These are phyloP conservation scores for Fusarium tricinctum DNA, from an alignment of 2,329 filamentous ascomycete species.

Conservation along the genomic window DNA sequence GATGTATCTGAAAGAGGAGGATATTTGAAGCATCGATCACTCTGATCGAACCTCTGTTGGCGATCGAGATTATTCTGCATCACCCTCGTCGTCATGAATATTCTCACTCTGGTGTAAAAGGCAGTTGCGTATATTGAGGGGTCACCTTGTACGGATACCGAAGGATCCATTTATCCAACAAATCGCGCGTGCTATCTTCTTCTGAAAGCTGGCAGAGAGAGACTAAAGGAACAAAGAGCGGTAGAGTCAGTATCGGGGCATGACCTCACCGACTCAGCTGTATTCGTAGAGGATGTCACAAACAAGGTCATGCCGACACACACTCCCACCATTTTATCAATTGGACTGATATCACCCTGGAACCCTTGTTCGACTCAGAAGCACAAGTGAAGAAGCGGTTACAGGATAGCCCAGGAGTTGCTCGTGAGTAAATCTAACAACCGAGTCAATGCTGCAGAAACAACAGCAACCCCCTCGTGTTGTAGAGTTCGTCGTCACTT, in stretches of 20 bases:
- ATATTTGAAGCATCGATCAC: constrained; percentile 1
- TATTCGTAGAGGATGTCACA: constrained; percentile 20
- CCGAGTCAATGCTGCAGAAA: constrained; percentile 18
- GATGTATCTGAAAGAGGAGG: background rate
- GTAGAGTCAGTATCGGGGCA: constrained; percentile 19
- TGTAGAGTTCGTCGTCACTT: constrained; percentile 17
- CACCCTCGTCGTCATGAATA: constrained; percentile 23
- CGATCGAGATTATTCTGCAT: constrained; percentile 11
- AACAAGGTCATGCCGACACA: constrained; percentile 24
- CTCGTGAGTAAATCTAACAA: constrained; percentile 8
- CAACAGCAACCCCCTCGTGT: background rate
- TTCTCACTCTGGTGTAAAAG: constrained; percentile 4
- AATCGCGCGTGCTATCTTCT: constrained; percentile 28
- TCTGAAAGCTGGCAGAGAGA: constrained; percentile 7
- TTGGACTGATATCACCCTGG: constrained; percentile 12
- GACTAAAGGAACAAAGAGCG: constrained; percentile 14
- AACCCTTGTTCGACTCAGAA: background rate
- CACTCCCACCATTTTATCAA: constrained; percentile 7
- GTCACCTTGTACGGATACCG: constrained; percentile 5
- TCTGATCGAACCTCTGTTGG: background rate
- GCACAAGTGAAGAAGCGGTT: background rate
- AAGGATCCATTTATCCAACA: constrained; percentile 11
- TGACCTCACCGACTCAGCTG: constrained; percentile 36
- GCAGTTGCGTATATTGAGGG: constrained; percentile 1
- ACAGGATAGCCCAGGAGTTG: background rate